Percentiles rank a stretch among this genome's conserved stretches.
These are phyloP conservation scores for Botryotinia convoluta DNA, from an alignment of 2,329 filamentous ascomycete genomes.

Conservation along the genomic window DNA sequence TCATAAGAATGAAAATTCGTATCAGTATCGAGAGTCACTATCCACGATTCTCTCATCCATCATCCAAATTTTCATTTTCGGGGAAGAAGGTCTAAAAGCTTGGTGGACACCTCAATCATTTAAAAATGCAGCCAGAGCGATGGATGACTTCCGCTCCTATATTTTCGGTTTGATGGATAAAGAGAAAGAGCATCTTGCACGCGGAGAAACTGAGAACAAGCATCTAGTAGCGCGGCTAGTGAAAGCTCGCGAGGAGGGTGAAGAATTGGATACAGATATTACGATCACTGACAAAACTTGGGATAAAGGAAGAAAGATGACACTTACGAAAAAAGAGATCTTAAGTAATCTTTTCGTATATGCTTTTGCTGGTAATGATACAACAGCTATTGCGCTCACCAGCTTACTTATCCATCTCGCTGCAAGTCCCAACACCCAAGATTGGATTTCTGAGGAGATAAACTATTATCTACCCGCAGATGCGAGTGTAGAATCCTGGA, in stretches of 20 bases:
- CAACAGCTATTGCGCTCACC: background rate
- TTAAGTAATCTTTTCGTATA: conserved; percentile 12
- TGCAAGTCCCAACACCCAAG: background rate
- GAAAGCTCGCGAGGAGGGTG: background rate
- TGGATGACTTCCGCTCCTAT: background rate
- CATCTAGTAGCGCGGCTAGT: background rate
- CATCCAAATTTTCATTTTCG: background rate
- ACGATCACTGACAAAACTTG: background rate
- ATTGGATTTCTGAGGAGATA: conserved; percentile 8
- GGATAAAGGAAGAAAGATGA: conserved; percentile 1
- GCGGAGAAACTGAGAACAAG: background rate
- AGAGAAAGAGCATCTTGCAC: background rate
- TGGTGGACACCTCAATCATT: background rate
- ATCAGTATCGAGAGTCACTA: conserved; percentile 5
- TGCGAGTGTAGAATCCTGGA: background rate
- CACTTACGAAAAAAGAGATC: conserved; percentile 5
- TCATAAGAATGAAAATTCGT: background rate
- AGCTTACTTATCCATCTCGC: background rate
- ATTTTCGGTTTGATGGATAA: conserved; percentile 9
- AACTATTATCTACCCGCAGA: background rate
- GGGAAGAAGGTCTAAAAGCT: conserved; percentile 1
- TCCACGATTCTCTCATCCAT: conserved; percentile 4
- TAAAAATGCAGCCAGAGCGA: background rate
- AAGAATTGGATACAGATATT: background rate
- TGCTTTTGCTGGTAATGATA: conserved; percentile 7